Base-by-base conservation (phyloP, 192 early-diverging fungal genomes). In the Coemansia sp. region DNA sequence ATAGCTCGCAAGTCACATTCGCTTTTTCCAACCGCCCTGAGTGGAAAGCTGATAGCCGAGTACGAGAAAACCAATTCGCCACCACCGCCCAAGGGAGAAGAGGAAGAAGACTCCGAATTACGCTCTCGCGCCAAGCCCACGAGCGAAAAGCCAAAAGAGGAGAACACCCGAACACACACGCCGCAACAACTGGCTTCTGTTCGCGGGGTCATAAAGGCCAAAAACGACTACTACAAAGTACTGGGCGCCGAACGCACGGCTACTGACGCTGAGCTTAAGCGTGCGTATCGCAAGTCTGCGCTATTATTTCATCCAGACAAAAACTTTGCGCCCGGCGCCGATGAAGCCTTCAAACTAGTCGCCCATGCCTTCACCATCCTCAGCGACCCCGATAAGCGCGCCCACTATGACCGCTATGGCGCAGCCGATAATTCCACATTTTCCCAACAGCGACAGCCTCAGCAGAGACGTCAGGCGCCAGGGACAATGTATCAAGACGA, bases 251-350 rank as follows among this genome's bases (percentile, higher is more conserved):
- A 86, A 27, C 94, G 93, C 71, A 74, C 83, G 34, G 94, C 90
- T 46, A 85, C 87, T 14, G 93, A 95, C 16, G 73, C 67, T 3
- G 94, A 96, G 63, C 90, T 98, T 21, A 97, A 96, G 74, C 95
- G 94, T 81, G 91, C 96, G 21, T 98, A 98, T 82, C 85, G 95
- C 68, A 96, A 95, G 88, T 84, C 95, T 40, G 96, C 96, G 21
- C 85, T 98, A 51, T 87, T 92, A 63, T 95, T 93, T 73, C 97
- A 98, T 66, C 97, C 97, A 0, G 97, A 98, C 68, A 98, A 98
- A 74, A 97, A 96, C 64, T 89, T 84, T 1, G 95, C 97, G 7
- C 94, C 95, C 4, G 95, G 97, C 16, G 94, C 95, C 11, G 95
- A 97, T 63, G 95, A 97, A 73, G 95, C 96, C 0, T 98, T 98